Evolutionary conservation across 164 flowering plant genomes (phyloP), one percentile per base, ranked within the genome.

Genomic region (Annona cherimola): DNA sequence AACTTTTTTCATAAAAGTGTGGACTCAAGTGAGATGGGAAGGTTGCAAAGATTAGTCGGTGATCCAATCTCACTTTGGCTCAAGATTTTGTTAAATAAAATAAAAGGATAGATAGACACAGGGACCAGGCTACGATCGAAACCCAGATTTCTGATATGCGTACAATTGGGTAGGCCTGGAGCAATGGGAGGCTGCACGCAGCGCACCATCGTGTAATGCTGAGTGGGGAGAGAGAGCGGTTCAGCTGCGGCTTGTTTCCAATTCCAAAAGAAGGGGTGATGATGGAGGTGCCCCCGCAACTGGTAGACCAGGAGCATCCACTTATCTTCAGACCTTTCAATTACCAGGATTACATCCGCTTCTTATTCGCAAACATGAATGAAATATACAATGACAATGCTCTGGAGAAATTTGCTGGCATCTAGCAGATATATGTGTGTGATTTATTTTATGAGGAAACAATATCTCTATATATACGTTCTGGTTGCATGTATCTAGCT

Each of bases 101-200:
- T n/a, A n/a, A n/a, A n/a, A n/a, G n/a, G n/a, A n/a, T n/a, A n/a
- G n/a, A n/a, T n/a, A 50, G 57, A 12, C 12, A 5, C 12, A 5
- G 57, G 57, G 57, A 50, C 5, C 57, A 50, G 5, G 12, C 12
- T 12, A 12, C 57, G 57, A 12, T 50, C 5, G 57, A 50, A 50
- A 50, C 57, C 57, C 57, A n/a, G n/a, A n/a, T n/a, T n/a, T n/a
- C n/a, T n/a, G n/a, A n/a, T n/a, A 35, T 14, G 42, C 5, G n/a
- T 16, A n/a, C 42, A 18, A n/a, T 61, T 57, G 43, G 5, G 5
- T 45, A 89, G 94, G 88, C 84, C 3, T 90, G 92, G 90, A 86
- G 85, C 78, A 88, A 88, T 66, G 91, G 90, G 41, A 83, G 89
- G 68, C 71, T 87, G 4, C 79, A 74, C n/a, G 77, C 92, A n/a